Evolutionary conservation across 768 basidiomycete species (phyloP).

Genomic region (Amanita exitialis): DNA sequence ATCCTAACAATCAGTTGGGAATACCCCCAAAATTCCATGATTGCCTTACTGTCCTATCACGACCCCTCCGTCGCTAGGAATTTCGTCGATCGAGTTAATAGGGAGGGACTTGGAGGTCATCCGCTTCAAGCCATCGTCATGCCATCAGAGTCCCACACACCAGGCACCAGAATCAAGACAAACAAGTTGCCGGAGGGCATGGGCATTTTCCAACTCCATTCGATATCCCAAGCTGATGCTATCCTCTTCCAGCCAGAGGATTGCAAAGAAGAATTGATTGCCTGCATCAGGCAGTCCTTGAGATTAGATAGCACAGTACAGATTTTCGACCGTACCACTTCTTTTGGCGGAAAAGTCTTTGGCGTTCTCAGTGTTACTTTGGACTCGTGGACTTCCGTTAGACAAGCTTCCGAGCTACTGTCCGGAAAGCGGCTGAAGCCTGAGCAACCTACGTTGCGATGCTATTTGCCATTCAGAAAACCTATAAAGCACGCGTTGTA

Average conservation of each 20-base stretch:
- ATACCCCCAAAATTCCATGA: not conserved
- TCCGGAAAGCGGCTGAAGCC: not conserved
- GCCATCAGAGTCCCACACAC: not conserved
- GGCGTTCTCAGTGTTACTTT: not conserved
- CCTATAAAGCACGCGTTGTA: not conserved
- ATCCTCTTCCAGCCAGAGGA: not conserved
- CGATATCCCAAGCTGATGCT: not conserved
- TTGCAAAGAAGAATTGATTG: not conserved
- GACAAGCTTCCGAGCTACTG: slow-evolving; percentile 1
- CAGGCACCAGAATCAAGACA: not conserved
- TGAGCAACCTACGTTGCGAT: not conserved
- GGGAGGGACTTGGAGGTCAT: slow-evolving; percentile 1
- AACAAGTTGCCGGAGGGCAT: not conserved
- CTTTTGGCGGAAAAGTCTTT: not conserved
- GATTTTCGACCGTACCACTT: not conserved
- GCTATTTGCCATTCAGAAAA: slow-evolving; percentile 1
- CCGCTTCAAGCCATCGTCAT: not conserved
- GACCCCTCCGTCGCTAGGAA: not conserved
- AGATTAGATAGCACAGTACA: not conserved
- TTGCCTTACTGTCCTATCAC: not conserved
- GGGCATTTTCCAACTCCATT: not conserved
- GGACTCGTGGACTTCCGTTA: not conserved
- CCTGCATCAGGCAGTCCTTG: not conserved
- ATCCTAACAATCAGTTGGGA: slow-evolving; percentile 3
- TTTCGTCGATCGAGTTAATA: not conserved